A percentile compares a stretch with the other conserved stretches of the same genome.
Conservation (phyloP, 495 filamentous ascomycete species). For the Talaromyces adpressus region DNA sequence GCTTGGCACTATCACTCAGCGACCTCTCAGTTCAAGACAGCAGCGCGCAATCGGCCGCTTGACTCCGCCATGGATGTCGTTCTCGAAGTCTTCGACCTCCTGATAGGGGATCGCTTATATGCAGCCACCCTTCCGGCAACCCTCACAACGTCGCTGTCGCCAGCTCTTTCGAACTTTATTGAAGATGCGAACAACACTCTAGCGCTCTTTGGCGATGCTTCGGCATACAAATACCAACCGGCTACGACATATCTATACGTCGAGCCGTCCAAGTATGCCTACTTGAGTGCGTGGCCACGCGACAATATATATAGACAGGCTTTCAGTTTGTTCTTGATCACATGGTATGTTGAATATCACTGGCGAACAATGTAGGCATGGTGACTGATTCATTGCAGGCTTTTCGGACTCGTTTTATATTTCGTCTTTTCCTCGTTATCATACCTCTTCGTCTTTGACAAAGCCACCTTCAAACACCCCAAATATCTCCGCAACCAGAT, state of each 20-base stretch:
- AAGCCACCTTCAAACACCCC: slow-evolving; percentile 79
- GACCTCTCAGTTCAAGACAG: neutral
- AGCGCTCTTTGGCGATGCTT: slow-evolving; percentile 33
- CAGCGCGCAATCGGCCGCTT: neutral
- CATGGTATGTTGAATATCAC: slow-evolving; percentile 54
- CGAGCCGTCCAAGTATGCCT: slow-evolving; percentile 70
- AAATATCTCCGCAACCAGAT: slow-evolving; percentile 96
- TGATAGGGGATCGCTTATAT: slow-evolving; percentile 76
- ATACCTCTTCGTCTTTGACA: slow-evolving; percentile 91
- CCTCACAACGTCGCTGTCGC: slow-evolving; percentile 39
- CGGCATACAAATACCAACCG: slow-evolving; percentile 58
- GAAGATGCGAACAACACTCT: slow-evolving; percentile 31
- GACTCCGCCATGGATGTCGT: slow-evolving; percentile 75
- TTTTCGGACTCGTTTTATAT: slow-evolving; percentile 80
- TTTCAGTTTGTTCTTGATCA: slow-evolving; percentile 71
- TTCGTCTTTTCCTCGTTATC: slow-evolving; percentile 77
- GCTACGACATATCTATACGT: slow-evolving; percentile 65
- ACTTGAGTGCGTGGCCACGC: slow-evolving; percentile 69
- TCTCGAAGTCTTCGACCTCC: slow-evolving; percentile 79
- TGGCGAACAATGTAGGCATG: neutral
- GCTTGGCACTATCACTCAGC: neutral
- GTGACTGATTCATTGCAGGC: slow-evolving; percentile 42
- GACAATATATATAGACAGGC: slow-evolving; percentile 76
- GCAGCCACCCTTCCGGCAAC: slow-evolving; percentile 59
- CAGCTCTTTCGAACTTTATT: slow-evolving; percentile 25